Conservation (phyloP, 345 rosid genomes). For the Microcos paniculata region DNA sequence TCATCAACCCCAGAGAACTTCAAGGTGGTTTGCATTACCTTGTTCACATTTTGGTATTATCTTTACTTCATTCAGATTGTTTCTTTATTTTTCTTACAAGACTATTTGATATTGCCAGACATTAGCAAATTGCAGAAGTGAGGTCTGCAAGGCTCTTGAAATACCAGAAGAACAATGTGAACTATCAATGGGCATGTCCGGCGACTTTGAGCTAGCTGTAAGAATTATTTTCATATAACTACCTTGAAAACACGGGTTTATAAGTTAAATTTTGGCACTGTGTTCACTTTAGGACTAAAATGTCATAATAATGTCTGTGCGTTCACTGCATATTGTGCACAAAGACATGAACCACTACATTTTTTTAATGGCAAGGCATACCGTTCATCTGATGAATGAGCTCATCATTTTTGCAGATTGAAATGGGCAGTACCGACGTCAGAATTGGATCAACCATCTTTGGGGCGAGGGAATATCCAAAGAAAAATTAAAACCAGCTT, state of each 20-base stretch:
- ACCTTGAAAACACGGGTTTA: background rate
- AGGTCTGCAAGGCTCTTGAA: conserved; percentile 77
- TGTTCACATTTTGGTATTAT: background rate
- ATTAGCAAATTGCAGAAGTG: conserved; percentile 81
- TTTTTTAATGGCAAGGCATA: background rate
- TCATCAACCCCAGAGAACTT: conserved; percentile 95
- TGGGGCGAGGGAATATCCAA: conserved; percentile 85
- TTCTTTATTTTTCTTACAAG: conserved; percentile 1
- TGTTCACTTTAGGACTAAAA: background rate
- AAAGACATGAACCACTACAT: background rate
- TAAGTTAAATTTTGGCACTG: background rate
- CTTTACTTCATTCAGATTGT: background rate
- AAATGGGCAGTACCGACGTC: conserved; percentile 90
- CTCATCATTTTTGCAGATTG: conserved; percentile 52
- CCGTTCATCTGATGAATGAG: background rate
- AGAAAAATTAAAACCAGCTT: conserved; percentile 36
- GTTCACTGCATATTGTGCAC: background rate
- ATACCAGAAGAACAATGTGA: conserved; percentile 86
- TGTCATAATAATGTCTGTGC: background rate
- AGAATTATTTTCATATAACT: conserved; percentile 23
- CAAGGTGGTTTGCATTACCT: conserved; percentile 46
- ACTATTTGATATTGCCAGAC: conserved; percentile 43
- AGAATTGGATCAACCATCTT: conserved; percentile 90
- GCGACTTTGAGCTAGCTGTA: conserved; percentile 94
- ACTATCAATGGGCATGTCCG: conserved; percentile 97